A percentile compares a stretch with the other conserved stretches of the same genome.
Conservation (phyloP, 2,329 filamentous ascomycete species). For the Colletotrichum cordylinicola region DNA sequence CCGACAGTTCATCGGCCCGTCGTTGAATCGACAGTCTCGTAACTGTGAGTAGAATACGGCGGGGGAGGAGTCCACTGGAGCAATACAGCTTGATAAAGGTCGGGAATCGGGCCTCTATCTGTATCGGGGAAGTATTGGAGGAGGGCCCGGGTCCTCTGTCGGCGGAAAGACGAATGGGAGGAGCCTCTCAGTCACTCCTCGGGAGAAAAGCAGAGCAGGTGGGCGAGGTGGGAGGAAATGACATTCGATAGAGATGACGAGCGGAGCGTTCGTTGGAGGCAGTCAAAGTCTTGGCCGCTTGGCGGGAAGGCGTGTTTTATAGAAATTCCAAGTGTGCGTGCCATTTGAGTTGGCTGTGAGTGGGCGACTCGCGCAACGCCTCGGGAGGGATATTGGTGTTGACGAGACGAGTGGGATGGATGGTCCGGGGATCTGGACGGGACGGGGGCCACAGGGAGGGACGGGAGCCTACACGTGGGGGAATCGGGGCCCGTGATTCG, state of each 20-base stretch:
- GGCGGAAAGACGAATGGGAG: background rate
- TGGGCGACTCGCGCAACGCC: background rate
- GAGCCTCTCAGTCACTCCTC: background rate
- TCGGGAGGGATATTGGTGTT: background rate
- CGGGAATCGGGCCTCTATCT: background rate
- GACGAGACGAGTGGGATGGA: background rate
- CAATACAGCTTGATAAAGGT: background rate
- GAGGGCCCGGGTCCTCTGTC: background rate
- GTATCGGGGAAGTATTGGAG: background rate
- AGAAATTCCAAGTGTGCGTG: background rate
- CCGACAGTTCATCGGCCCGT: background rate
- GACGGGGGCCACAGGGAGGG: background rate
- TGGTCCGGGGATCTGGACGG: background rate
- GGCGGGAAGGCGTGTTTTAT: slow-evolving; percentile 14
- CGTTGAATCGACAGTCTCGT: background rate
- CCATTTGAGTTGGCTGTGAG: background rate
- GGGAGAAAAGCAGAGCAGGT: background rate
- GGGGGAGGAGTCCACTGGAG: background rate
- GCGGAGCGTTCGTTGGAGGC: background rate
- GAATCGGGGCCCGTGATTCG: slow-evolving; percentile 9
- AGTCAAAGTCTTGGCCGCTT: slow-evolving; percentile 12
- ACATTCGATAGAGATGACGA: slow-evolving; percentile 5
- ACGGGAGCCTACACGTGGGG: slow-evolving; percentile 17
- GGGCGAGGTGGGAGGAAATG: background rate
- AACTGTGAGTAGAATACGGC: background rate